phyloP scores from a whole-genome alignment of 139 green algal genomes.

The Marvania coccoides region DNA sequence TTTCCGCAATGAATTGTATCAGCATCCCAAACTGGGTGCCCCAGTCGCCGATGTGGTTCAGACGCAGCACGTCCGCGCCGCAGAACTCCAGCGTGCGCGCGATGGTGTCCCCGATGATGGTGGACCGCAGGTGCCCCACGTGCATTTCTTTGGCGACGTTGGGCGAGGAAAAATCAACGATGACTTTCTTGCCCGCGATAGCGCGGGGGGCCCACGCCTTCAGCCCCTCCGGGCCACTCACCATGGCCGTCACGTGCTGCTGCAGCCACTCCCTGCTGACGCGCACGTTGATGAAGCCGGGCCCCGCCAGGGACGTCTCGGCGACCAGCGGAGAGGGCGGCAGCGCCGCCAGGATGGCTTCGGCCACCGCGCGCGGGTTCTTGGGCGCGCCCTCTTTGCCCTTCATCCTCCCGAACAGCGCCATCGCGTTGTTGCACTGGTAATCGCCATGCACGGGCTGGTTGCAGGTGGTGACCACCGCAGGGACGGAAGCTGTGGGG shows the following conservation, averaged over 20 bases:
- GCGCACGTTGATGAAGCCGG: constrained; percentile 96
- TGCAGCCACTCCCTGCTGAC: constrained; percentile 31
- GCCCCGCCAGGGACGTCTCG: constrained; percentile 63
- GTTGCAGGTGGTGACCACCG: constrained; percentile 54
- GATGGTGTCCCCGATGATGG: constrained; percentile 92
- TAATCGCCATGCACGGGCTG: constrained; percentile 90
- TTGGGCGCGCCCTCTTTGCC: constrained; percentile 71
- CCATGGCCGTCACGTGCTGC: constrained; percentile 27
- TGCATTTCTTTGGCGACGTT: constrained; percentile 99
- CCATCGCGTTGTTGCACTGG: constrained; percentile 98
- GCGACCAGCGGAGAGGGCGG: constrained; percentile 48
- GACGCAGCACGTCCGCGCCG: constrained; percentile 75
- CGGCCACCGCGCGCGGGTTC: constrained; percentile 75
- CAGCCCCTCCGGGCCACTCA: constrained; percentile 22
- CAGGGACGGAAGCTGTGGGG: constrained; percentile 36
- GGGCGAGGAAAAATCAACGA: constrained; percentile 95
- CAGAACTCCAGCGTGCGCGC: constrained; percentile 76
- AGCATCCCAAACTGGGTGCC: constrained; percentile 99
- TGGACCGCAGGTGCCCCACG: constrained; percentile 94
- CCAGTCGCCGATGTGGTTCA: constrained; percentile 99
- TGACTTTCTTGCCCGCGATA: constrained; percentile 29
- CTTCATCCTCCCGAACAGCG: constrained; percentile 83
- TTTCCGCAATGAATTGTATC: constrained; percentile 81
- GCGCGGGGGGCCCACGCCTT: constrained; percentile 32
- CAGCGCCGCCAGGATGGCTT: constrained; percentile 69